Conservation (phyloP, 139 green algal species). For the Chlorella sp. region DNA sequence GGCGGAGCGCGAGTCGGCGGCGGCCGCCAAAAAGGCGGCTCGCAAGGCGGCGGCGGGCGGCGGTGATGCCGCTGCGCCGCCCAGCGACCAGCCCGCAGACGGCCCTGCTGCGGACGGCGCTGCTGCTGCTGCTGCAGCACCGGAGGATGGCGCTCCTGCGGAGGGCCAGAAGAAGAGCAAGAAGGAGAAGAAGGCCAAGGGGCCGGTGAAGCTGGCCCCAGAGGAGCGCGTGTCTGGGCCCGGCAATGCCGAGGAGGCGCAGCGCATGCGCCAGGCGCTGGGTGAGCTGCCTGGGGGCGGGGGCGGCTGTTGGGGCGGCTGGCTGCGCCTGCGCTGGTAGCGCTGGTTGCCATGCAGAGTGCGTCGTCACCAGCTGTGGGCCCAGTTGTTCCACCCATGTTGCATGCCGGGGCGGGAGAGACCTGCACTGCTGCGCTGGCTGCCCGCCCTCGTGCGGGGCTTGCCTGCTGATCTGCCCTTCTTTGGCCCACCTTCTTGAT, state of each 20-base stretch:
- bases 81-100: not conserved
- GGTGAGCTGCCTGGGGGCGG: constrained; percentile 34
- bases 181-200: constrained; percentile 45
- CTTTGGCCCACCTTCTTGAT: not conserved
- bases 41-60: not conserved
- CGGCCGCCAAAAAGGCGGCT: not conserved
- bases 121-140: not conserved
- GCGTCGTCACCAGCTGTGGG: not conserved
- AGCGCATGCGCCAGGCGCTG: constrained; percentile 58
- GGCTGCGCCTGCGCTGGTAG: not conserved
- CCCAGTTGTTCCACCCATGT: not conserved
- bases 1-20: constrained; percentile 11
- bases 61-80: not conserved
- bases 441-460: not conserved
- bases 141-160: not conserved
- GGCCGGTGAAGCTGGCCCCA: constrained; percentile 26
- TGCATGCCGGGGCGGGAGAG: not conserved
- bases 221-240: constrained; percentile 58
- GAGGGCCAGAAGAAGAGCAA: constrained; percentile 21
- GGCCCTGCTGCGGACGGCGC: not conserved
- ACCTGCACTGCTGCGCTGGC: not conserved
- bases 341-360: not conserved
- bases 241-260: constrained; percentile 77
- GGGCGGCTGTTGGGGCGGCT: not conserved
- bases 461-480: not conserved